Base-by-base conservation (phyloP, 108 stramenopile genomes). In the Nannochloropsis gaditana region DNA sequence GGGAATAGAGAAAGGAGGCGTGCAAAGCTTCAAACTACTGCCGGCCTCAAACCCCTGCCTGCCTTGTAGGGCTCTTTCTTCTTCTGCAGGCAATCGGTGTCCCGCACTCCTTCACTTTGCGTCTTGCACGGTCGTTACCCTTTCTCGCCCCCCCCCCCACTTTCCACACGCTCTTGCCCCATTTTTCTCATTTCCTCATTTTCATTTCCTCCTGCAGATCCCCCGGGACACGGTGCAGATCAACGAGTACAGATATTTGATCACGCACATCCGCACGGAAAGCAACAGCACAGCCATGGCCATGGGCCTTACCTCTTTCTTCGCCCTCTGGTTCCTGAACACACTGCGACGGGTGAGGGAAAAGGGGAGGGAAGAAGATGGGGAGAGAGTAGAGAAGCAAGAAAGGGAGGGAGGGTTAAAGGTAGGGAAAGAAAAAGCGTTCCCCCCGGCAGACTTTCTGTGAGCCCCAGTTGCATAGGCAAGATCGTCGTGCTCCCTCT, bases 141-240 rank as follows among this genome's bases (percentile, higher is more conserved):
- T 31, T 31, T 31, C 31, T 31, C 31, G 31, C 31, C 31, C 31
- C 10, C 47, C n/a, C 15, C 47, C 47, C 47, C 0, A 10, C 47
- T 15, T 50, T 15, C 47, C 1, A 11, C 47, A 10, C 47, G 10
- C 47, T 15, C 47, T 50, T 15, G 19, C 59, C n/a, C 59, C 59
- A n/a, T n/a, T n/a, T 73, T n/a, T n/a, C 59, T 73, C 59, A 15
- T n/a, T 73, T n/a, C 59, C 59, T 73, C 4, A 31, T 31, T 31
- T 31, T 31, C 31, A 31, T 31, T 31, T 31, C 59, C 59, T 73
- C 4, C 59, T n/a, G 19, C 59, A 73, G 59, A n/a, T 73, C 19
- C 59, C 59, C 59, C 59, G 59, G 59, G 59, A 73, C 59, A 3
- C 59, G 59, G 59, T 73, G 59, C 59, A 73, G 59, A 73, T 73